Evolutionary conservation across 495 filamentous ascomycete species (phyloP), one percentile per base, ranked within the genome.

Genomic region (Stereocaulon alpinum): DNA sequence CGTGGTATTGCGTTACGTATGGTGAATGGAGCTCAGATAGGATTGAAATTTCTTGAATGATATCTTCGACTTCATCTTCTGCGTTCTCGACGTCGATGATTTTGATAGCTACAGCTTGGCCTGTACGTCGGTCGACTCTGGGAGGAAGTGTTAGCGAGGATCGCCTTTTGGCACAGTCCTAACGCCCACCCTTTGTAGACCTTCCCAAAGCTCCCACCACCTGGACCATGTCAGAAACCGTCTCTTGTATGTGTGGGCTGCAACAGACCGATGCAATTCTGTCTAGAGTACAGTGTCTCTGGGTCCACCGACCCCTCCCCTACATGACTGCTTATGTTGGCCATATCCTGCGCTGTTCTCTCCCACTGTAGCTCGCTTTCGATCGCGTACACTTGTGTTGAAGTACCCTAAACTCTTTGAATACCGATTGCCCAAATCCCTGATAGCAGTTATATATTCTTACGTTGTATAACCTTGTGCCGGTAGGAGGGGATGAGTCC

Each of bases 21-120:
- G 88, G 88, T 29, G 91, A 96, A 68, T 90, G 86, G 53, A 96
- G 84, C 72, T 92, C 93, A 14, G 92, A 94, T 51, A 99, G 77
- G 63, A 99, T 95, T 37, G 89, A 86, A 64, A 99, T 97, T 71
- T 99, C 93, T 66, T 95, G 89, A 66, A 97, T 95, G 67, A 99
- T 97, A 72, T 99, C 93, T 71, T 95, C 89, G 50, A 99, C 93
- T 70, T 99, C 93, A 67, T 99, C 93, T 72, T 96, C 93, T 67
- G 91, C 93, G 70, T 89, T 93, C 71, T 99, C 93, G 63, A 99
- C 91, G 66, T 99, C 93, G 69, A 99, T 96, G 62, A 95, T 79
- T 69, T 96, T 99, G 74, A 95, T 95, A 22, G 91, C 91, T 14
- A 95, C 89, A 14, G 88, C 82, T 69, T 90, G 84, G 48, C 89